Evolutionary conservation across 441 rosid genomes (phyloP).

Genomic region (Pelargonium hybrid): DNA sequence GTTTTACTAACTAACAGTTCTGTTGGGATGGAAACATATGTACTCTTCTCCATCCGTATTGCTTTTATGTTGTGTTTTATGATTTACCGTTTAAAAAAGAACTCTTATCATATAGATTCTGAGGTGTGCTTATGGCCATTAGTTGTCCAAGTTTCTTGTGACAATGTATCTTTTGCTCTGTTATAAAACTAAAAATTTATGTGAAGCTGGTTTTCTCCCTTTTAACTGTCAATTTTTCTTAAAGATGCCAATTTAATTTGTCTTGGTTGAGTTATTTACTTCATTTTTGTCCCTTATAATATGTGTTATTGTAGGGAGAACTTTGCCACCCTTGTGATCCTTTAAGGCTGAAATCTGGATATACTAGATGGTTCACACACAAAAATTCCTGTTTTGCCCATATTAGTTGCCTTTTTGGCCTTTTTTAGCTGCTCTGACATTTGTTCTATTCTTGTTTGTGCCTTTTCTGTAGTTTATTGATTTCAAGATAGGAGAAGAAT

Average conservation of each 20-base stretch:
- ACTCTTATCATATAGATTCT: neutral
- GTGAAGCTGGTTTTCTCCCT: neutral
- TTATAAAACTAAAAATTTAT: no score
- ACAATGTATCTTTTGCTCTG: neutral
- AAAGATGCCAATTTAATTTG: no score
- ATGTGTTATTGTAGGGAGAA: no score
- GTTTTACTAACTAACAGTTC: neutral
- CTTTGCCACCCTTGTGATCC: no score
- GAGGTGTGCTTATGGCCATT: neutral
- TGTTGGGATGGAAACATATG: neutral
- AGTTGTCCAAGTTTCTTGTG: neutral
- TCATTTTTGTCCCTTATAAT: no score
- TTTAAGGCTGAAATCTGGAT: no score
- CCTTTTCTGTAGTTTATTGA: constrained; percentile 49
- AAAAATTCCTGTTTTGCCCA: no score
- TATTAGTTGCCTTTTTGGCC: neutral
- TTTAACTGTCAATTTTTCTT: no score
- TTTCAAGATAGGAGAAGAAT: constrained; percentile 71
- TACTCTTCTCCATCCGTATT: neutral
- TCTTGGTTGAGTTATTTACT: no score
- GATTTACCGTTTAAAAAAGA: neutral
- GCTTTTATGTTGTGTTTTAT: neutral
- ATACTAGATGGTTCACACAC: no score
- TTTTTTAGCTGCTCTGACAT: constrained; percentile 2
- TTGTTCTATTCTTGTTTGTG: neutral